Evolutionary conservation across 2,329 filamentous ascomycete genomes (phyloP), one percentile per base, ranked within the genome.

Genomic region (Fusarium sp.): DNA sequence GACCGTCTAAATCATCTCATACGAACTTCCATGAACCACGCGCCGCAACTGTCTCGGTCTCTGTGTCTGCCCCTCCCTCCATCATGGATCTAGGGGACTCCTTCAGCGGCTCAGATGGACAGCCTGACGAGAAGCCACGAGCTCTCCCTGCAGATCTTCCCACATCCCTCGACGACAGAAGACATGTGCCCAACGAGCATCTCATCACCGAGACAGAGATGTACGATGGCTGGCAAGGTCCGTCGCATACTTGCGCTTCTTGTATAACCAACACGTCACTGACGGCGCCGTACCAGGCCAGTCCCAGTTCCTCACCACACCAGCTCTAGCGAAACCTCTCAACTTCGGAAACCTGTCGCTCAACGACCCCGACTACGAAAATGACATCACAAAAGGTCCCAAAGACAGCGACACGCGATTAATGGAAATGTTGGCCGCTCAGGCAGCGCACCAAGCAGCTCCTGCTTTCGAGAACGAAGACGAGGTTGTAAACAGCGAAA

Each of bases 211-310:
- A 98, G 84, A 97, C 94, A 40, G 96, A 98, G 84, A 93, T 97
- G 83, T 99, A 98, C 79, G 96, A 99, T 86, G 96, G 93, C 72
- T 99, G 96, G 96, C 94, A 98, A 90, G 95, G 95, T 85, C 71
- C 66, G 83, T 82, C 36, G 61, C 62, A 55, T 63, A 33, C 36
- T 26, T 69, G 69, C 68, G 69, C 57, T 50, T 51, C 40, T 55
- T 63, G 45, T 63, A 70, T 59, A 38, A 49, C 62, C 57, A 67
- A 55, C 70, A 69, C 63, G 63, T 66, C 37, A 72, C 74, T 79
- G 61, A 77, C 73, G 46, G 41, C 50, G 56, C 51, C 51, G 40
- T 52, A 64, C 54, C 77, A 97, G 95, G 95, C 70, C 93, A 97
- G 85, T 97, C 95, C 44, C 94, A 97, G 81, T 97, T 97, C 80